Base-by-base conservation (phyloP, 768 basidiomycete species). In the Leucocoprinus leucothites region DNA sequence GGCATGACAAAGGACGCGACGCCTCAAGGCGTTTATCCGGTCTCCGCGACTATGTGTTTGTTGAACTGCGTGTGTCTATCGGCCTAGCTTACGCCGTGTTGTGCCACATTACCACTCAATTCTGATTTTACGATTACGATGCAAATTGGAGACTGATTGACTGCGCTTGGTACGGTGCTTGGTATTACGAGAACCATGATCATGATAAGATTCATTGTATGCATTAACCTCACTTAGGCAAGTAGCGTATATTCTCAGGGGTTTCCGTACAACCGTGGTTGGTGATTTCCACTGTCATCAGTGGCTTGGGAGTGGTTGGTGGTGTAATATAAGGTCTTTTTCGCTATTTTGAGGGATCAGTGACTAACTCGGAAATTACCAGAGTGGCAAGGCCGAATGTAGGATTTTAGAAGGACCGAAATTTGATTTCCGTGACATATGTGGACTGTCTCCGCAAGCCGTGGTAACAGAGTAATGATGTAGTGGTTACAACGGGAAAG, bases 1-100 rank as follows among this genome's bases (percentile, higher is more conserved):
- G 31, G 31, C 31, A 31, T 5, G 31, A 5, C 6, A 31, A 31
- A 11, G n/a, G n/a, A n/a, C n/a, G n/a, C n/a, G n/a, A n/a, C n/a
- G 28, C 50, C 50, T 51, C 45, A 35, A 47, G 51, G 44, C 45
- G 25, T 46, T 36, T 51, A 36, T 26, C 35, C 36, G 13, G 24
- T 36, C 41, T 40, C 35, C 53, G 45, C 53, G 45, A 54, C 13
- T 45, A 25, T 24, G 31, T 45, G n/a, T 6, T 6, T 16, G 16
- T 21, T 16, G 5, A 42, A 42, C 16, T 4, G 21, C 9, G 21
- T 45, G 21, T 45, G 43, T 18, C 41, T 13, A 22, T 45, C 14
- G 21, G 21, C 43, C 19, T 25, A 11, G 18, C 42, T 21, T 25
- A 21, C 43, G 9, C 1, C 42, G 42, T n/a, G 42, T n/a, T 31